Evolutionary conservation across 768 basidiomycete genomes (phyloP).

Genomic region (Agrocybe chaxingu): DNA sequence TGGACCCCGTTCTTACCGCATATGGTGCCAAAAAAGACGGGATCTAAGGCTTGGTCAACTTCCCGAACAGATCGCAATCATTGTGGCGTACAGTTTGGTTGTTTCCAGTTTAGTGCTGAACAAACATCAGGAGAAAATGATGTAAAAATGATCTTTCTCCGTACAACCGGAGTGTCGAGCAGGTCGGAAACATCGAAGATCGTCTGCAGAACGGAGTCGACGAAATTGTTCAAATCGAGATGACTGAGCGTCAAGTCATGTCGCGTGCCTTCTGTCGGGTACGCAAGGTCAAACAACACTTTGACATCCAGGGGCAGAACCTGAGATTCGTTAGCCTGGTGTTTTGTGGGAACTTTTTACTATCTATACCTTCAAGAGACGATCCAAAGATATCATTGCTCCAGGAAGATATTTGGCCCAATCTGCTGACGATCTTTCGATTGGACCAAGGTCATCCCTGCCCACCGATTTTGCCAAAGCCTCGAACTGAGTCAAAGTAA

Average conservation of each 20-base stretch:
- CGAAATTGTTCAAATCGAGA: conserved; percentile 74
- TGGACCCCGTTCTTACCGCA: conserved; percentile 62
- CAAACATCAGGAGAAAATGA: conserved; percentile 91
- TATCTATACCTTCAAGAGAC: conserved; percentile 66
- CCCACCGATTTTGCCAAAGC: conserved; percentile 53
- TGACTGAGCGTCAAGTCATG: conserved; percentile 39
- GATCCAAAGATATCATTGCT: conserved; percentile 70
- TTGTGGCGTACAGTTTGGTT: conserved; percentile 83
- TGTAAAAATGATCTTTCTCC: conserved; percentile 85
- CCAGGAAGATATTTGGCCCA: conserved; percentile 45
- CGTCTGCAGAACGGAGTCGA: conserved; percentile 80
- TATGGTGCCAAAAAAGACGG: conserved; percentile 90
- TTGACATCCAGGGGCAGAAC: conserved; percentile 60
- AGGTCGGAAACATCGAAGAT: conserved; percentile 68
- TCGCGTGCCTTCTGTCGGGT: conserved; percentile 53
- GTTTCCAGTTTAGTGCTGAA: conserved; percentile 95
- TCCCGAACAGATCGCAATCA: conserved; percentile 5
- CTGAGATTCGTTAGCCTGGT: conserved; percentile 29
- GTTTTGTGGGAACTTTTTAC: background rate
- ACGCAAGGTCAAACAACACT: conserved; percentile 81
- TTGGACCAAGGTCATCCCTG: conserved; percentile 25
- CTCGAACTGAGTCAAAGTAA: conserved; percentile 80
- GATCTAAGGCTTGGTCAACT: conserved; percentile 48
- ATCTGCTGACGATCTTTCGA: conserved; percentile 22
- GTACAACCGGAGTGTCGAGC: conserved; percentile 46